Evolutionary conservation across 345 rosid species (phyloP), one percentile per base, ranked within the genome.

Genomic region (Trapa bicornis): DNA sequence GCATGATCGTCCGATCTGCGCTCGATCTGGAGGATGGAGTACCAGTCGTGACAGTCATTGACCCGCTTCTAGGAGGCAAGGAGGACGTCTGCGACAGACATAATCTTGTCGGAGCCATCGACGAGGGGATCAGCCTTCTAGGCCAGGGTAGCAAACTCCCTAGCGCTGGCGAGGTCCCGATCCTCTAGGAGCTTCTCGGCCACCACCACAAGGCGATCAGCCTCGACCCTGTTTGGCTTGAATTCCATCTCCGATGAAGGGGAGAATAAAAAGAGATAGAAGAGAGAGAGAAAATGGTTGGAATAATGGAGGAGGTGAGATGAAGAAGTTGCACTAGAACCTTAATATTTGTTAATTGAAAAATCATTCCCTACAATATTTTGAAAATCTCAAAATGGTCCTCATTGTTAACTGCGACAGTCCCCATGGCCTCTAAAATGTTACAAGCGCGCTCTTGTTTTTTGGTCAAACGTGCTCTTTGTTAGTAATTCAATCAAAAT

Each of bases 91-190:
- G 76, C 86, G 17, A 89, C 80, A 15, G 97, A 96, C 61, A 94
- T 64, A 73, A 94, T 86, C 84, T 94, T 95, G 60, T 91, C 96
- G 1, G 92, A 76, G 66, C 97, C 96, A 39, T 91, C 97, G 16
- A 94, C 75, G 9, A 87, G 78, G 1, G 99, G 96, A 47, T 94
- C 97, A 5, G 95, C 74, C 65, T 91, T 97, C 50, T 87, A 88
- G 15, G 97, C 96, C 60, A 87, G 75, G 77, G 83, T 73, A 11
- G 97, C 93, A 71, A 91, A 91, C 57, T 94, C 99, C 70, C 73
- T 81, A 22, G 92, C 75, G 10, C 88, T 91, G 70, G 50, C 75
- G 12, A 87, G 81, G 82, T 94, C 99, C 33, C 87, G 85, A 1
- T 80, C 71, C 1, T 78, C 82, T 37, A 89, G 88, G 37, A 87